Evolutionary conservation across 202 grass and related monocot genomes (phyloP).

Genomic region (Schoenoplectus tabernaemontani): DNA sequence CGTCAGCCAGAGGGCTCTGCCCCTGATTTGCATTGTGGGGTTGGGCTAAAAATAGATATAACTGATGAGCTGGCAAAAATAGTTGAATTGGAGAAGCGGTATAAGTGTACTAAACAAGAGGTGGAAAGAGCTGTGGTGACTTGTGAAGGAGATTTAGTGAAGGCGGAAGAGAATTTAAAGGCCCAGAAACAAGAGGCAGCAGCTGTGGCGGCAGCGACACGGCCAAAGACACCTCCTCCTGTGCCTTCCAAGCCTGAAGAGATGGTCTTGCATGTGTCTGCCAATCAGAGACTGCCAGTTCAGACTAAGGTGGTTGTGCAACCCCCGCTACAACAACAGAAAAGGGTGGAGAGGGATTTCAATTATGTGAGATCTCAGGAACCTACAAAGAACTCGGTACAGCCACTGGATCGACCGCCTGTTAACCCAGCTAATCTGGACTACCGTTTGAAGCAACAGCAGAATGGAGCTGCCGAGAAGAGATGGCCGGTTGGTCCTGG

Average conservation of each 20-base stretch:
- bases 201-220: slow-evolving; percentile 4
- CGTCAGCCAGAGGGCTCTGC: slow-evolving; percentile 50
- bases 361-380: slow-evolving; percentile 70
- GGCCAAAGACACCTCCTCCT: slow-evolving; percentile 16
- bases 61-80: slow-evolving; percentile 70
- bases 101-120: slow-evolving; percentile 84
- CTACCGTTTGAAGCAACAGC: slow-evolving; percentile 38
- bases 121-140: slow-evolving; percentile 93
- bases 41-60: slow-evolving; percentile 89
- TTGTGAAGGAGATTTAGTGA: slow-evolving; percentile 82
- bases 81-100: slow-evolving; percentile 58
- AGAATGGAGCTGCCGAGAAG: slow-evolving; percentile 47
- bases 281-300: slow-evolving; percentile 21
- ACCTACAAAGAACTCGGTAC: slow-evolving; percentile 48
- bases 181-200: slow-evolving; percentile 65
- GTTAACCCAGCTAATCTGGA: slow-evolving; percentile 30
- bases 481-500: slow-evolving; percentile 41
- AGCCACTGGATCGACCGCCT: slow-evolving; percentile 33
- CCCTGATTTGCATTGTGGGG: slow-evolving; percentile 44
- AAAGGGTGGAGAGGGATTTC: slow-evolving; percentile 70
- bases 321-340: slow-evolving; percentile 42
- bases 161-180: slow-evolving; percentile 74
- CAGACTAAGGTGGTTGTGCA: slow-evolving; percentile 46
- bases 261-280: not conserved
- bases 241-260: slow-evolving; percentile 3